Percentiles rank a stretch among this genome's conserved stretches.
Evolutionary conservation across 2,329 filamentous ascomycete species (phyloP).

Genomic region (Fonsecaea monophora): DNA sequence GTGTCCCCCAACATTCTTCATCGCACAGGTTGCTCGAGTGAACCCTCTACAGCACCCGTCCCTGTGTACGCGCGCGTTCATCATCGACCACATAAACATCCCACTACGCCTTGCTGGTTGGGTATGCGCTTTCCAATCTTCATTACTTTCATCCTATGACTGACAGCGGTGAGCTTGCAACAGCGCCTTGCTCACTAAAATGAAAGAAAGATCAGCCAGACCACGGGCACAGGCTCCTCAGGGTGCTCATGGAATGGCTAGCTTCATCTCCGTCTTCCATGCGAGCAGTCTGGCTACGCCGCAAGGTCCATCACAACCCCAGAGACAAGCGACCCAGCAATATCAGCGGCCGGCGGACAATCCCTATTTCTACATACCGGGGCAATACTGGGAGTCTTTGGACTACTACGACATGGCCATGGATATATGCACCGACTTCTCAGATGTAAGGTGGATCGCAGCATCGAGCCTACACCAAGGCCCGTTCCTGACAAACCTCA

Average conservation of each 20-base stretch:
- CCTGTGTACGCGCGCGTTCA: not conserved
- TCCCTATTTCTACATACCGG: slow-evolving; percentile 24
- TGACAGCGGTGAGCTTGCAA: not conserved
- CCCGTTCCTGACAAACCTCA: slow-evolving; percentile 12
- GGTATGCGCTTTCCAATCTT: not conserved
- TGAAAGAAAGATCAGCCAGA: slow-evolving; percentile 16
- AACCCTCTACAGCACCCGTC: not conserved
- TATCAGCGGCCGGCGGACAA: slow-evolving; percentile 4
- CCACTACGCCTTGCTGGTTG: not conserved
- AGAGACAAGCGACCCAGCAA: not conserved
- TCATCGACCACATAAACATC: not conserved
- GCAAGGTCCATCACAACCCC: not conserved
- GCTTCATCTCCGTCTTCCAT: slow-evolving; percentile 25
- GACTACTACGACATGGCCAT: slow-evolving; percentile 27
- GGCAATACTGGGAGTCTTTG: slow-evolving; percentile 28
- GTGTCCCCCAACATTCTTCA: not conserved
- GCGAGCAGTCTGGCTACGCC: slow-evolving; percentile 15
- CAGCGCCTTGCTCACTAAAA: not conserved
- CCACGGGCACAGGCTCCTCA: not conserved
- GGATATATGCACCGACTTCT: slow-evolving; percentile 21
- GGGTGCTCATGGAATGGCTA: slow-evolving; percentile 14
- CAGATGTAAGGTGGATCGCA: slow-evolving; percentile 21
- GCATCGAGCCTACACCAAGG: not conserved
- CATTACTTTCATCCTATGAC: not conserved
- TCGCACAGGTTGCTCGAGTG: not conserved